These are phyloP conservation scores for Eimeria brunetti DNA, from an alignment of 169 alveolate species.

Conservation along the genomic window DNA sequence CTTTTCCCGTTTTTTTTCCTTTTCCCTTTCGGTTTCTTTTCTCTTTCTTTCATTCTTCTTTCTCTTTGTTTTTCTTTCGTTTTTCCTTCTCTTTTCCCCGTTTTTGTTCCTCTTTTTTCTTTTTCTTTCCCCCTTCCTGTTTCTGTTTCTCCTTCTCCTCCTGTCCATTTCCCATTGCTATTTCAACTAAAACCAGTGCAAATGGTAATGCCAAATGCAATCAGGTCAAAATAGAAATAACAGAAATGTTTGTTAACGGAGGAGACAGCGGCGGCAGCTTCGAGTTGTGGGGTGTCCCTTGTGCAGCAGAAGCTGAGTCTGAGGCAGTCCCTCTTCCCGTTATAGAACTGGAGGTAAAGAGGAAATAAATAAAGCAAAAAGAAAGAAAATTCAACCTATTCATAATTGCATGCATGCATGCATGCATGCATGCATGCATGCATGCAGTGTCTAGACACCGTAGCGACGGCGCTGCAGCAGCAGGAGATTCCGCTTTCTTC, in stretches of 20 bases:
- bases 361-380: neutral
- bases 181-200: too few relatives aligned
- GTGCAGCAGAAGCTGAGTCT: slow-evolving; percentile 7
- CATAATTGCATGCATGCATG: too few relatives aligned
- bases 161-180: too few relatives aligned
- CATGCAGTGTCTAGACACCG: slow-evolving; percentile 39
- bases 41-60: too few relatives aligned
- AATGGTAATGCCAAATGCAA: too few relatives aligned
- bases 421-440: neutral
- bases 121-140: too few relatives aligned
- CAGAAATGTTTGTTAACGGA: slow-evolving; percentile 78
- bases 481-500: neutral
- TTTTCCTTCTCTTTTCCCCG: too few relatives aligned
- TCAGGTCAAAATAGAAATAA: slow-evolving; percentile 74
- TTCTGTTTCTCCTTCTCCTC: too few relatives aligned
- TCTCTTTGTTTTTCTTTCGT: too few relatives aligned
- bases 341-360: neutral
- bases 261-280: slow-evolving; percentile 81
- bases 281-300: slow-evolving; percentile 73
- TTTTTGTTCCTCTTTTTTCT: too few relatives aligned
- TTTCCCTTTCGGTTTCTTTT: too few relatives aligned
- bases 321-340: neutral
- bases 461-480: neutral
- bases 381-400: neutral
- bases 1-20: too few relatives aligned